phyloP scores from a whole-genome alignment of 176 grass and related monocot species.

The Cenchrus purpureus region DNA sequence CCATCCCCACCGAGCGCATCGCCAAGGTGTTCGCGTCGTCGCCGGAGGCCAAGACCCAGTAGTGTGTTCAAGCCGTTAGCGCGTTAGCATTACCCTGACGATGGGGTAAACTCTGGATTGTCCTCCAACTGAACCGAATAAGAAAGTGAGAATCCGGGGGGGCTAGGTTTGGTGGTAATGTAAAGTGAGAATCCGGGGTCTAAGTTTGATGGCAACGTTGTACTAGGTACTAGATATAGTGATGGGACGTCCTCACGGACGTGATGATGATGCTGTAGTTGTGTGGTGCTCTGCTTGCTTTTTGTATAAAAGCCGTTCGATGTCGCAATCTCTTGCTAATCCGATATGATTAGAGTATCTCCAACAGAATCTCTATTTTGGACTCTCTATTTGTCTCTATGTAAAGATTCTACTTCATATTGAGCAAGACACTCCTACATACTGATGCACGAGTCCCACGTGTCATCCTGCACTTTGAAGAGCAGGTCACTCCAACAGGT shows the following conservation, averaged over 20 bases:
- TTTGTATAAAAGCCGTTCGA: conserved; percentile 26
- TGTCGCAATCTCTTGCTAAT: conserved; percentile 21
- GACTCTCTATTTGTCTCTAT: no score
- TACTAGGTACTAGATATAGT: not conserved
- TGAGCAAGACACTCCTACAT: no score
- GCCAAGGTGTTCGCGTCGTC: conserved; percentile 64
- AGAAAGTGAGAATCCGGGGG: not conserved
- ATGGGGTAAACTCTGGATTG: not conserved
- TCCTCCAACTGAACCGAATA: conserved; percentile 20
- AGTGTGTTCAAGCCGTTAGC: not conserved
- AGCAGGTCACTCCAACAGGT: no score
- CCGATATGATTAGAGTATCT: not conserved
- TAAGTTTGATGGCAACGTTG: no score
- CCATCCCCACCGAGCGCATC: conserved; percentile 69
- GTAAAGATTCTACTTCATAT: no score
- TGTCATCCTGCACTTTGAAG: no score
- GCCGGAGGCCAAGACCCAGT: conserved; percentile 2
- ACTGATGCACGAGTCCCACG: no score
- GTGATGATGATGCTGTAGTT: not conserved
- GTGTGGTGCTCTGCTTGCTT: not conserved
- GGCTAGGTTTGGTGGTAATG: not conserved
- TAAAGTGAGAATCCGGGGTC: no score
- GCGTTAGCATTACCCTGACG: not conserved
- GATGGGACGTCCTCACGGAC: not conserved
- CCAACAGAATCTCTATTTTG: no score